Base-by-base conservation (phyloP, 441 rosid genomes). In the Geranium incanum region DNA sequence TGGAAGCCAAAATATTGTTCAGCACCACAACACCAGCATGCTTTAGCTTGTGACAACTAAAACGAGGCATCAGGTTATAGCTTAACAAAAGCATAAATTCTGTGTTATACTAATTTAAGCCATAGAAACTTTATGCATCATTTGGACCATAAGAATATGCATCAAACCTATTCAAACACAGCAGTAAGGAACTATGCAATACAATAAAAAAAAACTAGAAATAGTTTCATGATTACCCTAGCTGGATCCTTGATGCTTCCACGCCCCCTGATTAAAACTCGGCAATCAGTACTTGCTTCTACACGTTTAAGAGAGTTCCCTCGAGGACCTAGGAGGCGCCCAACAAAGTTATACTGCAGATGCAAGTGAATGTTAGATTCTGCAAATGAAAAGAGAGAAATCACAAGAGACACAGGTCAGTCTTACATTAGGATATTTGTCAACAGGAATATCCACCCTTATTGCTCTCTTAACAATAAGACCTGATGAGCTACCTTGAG, bases 321-420 rank as follows among this genome's bases (percentile, higher is more conserved):
- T 78, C 98, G 84, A 68, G 98, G 99, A 68, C 99, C 99, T 82
- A 95, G 92, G 72, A 95, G 95, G 72, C 99, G 98, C 52, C 99
- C 99, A 0, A 95, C 99, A 85, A 95, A 95, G 81, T 95, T 95
- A 86, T 74, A 95, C 98, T 95, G 91, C 79, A 77, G 78, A 50
- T 69, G 76, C 18, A 38, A 74, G 70, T 64, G 36, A 37, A 21
- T 55, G 59, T 83, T 75, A 83, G 83, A 67, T 3, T 15, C 70
- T 1, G 43, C 19, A 66, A 15, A 23, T 15, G 59, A 43, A 38
- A 1, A 39, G 36, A 1, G 7, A 36, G 3, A 36, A 59, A n/a
- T 45, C 55, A 50, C 28, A 4, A 6, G 38, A 37, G 50, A 37
- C 77, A 9, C 73, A 72, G 67, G 63, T 66, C 59, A 71, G 60